phyloP scores from a whole-genome alignment of 257 asterid genomes.

The Eustoma russellianum region DNA sequence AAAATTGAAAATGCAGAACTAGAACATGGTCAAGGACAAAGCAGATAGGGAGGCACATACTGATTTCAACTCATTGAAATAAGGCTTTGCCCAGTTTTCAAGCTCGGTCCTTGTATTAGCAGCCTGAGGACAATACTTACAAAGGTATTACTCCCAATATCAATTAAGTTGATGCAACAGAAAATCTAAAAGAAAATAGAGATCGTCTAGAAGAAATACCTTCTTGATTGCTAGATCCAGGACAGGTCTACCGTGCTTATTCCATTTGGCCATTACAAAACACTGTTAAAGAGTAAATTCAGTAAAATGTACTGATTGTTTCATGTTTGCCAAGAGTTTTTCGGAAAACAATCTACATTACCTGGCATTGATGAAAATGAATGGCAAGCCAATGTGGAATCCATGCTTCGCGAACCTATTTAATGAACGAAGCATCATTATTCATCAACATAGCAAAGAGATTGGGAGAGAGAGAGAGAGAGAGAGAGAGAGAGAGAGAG shows the following conservation, averaged over 20 bases:
- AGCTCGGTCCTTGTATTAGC: slow-evolving; percentile 22
- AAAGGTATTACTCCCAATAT: neutral
- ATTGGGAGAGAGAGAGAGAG: too few relatives aligned
- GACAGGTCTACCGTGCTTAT: slow-evolving; percentile 28
- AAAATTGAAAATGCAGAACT: too few relatives aligned
- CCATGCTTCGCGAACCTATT: slow-evolving; percentile 34
- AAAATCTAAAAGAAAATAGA: neutral
- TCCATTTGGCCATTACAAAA: slow-evolving; percentile 26
- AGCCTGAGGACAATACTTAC: slow-evolving; percentile 21
- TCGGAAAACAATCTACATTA: slow-evolving; percentile 4
- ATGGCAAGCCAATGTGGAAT: slow-evolving; percentile 37
- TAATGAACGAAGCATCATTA: neutral
- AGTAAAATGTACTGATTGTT: slow-evolving; percentile 1
- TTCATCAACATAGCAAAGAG: neutral
- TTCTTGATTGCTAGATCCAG: slow-evolving; percentile 24
- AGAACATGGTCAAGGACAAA: too few relatives aligned
- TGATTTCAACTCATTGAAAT: slow-evolving; percentile 18
- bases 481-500: too few relatives aligned
- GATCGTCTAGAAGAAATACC: slow-evolving; percentile 16
- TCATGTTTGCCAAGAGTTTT: neutral
- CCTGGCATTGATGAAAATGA: slow-evolving; percentile 32
- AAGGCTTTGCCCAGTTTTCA: slow-evolving; percentile 28
- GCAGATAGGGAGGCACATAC: slow-evolving; percentile 14
- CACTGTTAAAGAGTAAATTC: slow-evolving; percentile 30
- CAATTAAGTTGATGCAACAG: neutral